Percentiles rank a stretch among this genome's conserved stretches.
Conservation (phyloP, 306 rosid species). For the Calophaca sinica region DNA sequence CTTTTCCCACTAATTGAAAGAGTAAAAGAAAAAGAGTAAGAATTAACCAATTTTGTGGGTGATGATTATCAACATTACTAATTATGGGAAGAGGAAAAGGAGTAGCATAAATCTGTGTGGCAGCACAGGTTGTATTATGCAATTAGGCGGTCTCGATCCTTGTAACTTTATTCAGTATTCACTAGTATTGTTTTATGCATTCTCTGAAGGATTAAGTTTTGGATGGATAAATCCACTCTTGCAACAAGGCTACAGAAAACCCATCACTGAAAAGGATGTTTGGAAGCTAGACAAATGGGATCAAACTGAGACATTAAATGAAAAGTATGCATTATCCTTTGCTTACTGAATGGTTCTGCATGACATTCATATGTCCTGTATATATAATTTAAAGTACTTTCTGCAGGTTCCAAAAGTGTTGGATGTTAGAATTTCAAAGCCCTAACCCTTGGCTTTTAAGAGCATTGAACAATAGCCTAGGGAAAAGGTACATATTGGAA, state of each 20-base stretch:
- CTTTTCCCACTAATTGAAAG: not conserved
- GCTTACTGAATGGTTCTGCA: constrained; percentile 30
- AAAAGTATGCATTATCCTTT: constrained; percentile 55
- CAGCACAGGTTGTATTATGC: no score
- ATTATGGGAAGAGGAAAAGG: no score
- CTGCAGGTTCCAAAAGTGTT: constrained; percentile 73
- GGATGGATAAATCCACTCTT: constrained; percentile 91
- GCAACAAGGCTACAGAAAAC: constrained; percentile 79
- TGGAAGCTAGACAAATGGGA: constrained; percentile 95
- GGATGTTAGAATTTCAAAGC: constrained; percentile 73
- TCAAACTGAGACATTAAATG: constrained; percentile 63
- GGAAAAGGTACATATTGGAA: constrained; percentile 63
- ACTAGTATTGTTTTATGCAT: constrained; percentile 39
- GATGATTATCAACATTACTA: no score
- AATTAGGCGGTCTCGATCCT: no score
- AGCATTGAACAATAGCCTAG: constrained; percentile 83
- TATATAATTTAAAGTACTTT: constrained; percentile 25
- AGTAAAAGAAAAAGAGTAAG: not conserved
- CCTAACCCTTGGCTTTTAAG: constrained; percentile 82
- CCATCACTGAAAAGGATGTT: constrained; percentile 76
- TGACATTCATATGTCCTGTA: constrained; percentile 33
- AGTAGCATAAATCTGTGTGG: no score
- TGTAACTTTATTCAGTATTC: constrained; percentile 28
- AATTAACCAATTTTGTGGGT: not conserved
- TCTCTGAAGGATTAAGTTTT: constrained; percentile 65